Evolutionary conservation across 306 rosid species (phyloP).

Genomic region (Ormosia semicastrata): DNA sequence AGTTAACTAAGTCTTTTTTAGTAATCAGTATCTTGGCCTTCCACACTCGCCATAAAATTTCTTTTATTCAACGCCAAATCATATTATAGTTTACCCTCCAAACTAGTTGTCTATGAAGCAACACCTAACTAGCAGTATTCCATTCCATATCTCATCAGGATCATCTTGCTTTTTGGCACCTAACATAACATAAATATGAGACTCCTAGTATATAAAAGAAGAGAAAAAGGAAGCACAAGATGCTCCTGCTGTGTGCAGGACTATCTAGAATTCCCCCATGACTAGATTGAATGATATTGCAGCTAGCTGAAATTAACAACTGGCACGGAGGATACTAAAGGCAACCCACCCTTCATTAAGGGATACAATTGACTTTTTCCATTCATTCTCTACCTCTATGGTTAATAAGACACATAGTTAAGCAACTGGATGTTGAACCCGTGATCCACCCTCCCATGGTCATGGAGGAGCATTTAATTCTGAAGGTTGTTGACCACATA

Average conservation of each 20-base stretch:
- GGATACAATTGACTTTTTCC: slow-evolving; percentile 3
- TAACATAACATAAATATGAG: slow-evolving; percentile 2
- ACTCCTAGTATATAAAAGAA: background rate
- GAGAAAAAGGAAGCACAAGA: background rate
- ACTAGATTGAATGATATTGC: background rate
- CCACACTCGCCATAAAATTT: background rate
- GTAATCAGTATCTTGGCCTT: background rate
- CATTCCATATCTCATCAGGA: background rate
- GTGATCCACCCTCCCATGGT: slow-evolving; percentile 14
- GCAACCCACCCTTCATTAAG: background rate
- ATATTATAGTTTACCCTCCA: background rate
- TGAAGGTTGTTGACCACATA: slow-evolving; percentile 25
- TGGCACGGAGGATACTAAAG: background rate
- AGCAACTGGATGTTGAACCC: slow-evolving; percentile 27
- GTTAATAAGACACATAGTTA: background rate
- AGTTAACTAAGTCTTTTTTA: background rate
- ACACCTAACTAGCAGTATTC: background rate
- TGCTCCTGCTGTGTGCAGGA: background rate
- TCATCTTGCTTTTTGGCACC: background rate
- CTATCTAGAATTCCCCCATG: background rate
- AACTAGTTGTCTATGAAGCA: background rate
- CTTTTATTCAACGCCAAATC: background rate
- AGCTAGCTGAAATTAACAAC: slow-evolving; percentile 19
- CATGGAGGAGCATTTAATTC: slow-evolving; percentile 19
- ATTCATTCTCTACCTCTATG: background rate